A percentile compares a stretch with the other conserved stretches of the same genome.
phyloP scores from a whole-genome alignment of 31 red algal species.

The Odonthalia washingtoniensis region DNA sequence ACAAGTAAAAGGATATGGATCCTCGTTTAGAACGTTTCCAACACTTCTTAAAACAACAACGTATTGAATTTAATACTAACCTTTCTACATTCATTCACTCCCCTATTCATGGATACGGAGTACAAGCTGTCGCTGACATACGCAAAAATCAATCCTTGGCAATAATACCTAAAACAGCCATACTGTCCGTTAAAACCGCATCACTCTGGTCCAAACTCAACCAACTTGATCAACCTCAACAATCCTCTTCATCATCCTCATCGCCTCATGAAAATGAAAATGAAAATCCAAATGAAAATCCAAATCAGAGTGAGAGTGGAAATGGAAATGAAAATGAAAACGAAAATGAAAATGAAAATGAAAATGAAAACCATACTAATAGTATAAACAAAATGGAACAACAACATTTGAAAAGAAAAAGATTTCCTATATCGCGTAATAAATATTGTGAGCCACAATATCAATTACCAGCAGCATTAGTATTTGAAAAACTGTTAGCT shows the following conservation, averaged over 20 bases:
- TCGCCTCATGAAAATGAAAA: too few relatives aligned
- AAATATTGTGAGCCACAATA: not conserved
- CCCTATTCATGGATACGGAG: slow-evolving; percentile 28
- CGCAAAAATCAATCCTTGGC: not conserved
- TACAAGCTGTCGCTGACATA: not conserved
- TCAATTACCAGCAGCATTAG: slow-evolving; percentile 28
- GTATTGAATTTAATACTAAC: slow-evolving; percentile 5
- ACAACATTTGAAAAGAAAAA: too few relatives aligned
- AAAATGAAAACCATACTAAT: not conserved
- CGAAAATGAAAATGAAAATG: not conserved
- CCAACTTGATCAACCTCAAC: not conserved
- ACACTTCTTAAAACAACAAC: slow-evolving; percentile 22
- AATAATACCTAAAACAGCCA: slow-evolving; percentile 10
- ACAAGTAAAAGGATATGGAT: too few relatives aligned
- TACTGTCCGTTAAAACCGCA: slow-evolving; percentile 38
- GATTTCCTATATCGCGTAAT: too few relatives aligned
- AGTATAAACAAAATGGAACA: too few relatives aligned
- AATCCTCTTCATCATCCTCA: not conserved
- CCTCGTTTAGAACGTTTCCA: not conserved
- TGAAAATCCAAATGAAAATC: too few relatives aligned
- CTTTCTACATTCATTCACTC: slow-evolving; percentile 12
- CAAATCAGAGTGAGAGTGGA: too few relatives aligned
- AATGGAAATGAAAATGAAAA: too few relatives aligned
- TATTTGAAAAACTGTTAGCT: slow-evolving; percentile 27
- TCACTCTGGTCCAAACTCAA: slow-evolving; percentile 18